phyloP scores from a whole-genome alignment of 1,139 yeast species.

The Kazachstania sp. region DNA sequence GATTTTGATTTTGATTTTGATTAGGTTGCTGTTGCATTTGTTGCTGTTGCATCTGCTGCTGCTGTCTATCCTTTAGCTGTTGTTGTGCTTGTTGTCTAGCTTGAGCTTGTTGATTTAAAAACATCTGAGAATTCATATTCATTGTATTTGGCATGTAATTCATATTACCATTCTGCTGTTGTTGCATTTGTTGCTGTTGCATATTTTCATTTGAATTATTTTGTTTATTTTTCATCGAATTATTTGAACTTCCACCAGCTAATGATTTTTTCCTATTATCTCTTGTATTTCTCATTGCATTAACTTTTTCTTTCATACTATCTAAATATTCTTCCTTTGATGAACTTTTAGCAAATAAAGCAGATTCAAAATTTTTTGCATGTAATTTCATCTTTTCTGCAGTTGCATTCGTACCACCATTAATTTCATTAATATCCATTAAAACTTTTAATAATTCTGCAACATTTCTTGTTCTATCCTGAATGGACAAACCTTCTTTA shows the following conservation, averaged over 20 bases:
- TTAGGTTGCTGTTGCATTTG: conserved; percentile 29
- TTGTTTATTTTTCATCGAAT: neutral
- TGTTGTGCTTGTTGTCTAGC: conserved; percentile 41
- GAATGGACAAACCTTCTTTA: conserved; percentile 26
- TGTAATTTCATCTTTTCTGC: conserved; percentile 31
- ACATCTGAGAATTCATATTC: conserved; percentile 32
- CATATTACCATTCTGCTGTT: conserved; percentile 10
- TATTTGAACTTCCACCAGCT: neutral
- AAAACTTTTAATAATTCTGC: conserved; percentile 29
- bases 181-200: conserved; percentile 9
- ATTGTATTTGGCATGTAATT: conserved; percentile 13
- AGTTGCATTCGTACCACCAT: conserved; percentile 29
- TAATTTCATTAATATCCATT: conserved; percentile 30
- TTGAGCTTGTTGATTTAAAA: conserved; percentile 45
- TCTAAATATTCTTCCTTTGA: conserved; percentile 30
- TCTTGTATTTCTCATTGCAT: conserved; percentile 29
- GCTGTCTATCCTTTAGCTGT: conserved; percentile 20
- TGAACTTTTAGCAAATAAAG: conserved; percentile 30
- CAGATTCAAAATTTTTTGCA: conserved; percentile 31
- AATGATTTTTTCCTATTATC: conserved; percentile 24
- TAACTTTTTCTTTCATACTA: conserved; percentile 30
- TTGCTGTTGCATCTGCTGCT: conserved; percentile 42
- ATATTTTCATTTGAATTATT: neutral
- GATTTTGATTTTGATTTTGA: too few species aligned
- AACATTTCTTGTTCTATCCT: conserved; percentile 30